Base-by-base conservation (phyloP, 225 moss, liverwort and hornwort species). In the Asterella californica region DNA sequence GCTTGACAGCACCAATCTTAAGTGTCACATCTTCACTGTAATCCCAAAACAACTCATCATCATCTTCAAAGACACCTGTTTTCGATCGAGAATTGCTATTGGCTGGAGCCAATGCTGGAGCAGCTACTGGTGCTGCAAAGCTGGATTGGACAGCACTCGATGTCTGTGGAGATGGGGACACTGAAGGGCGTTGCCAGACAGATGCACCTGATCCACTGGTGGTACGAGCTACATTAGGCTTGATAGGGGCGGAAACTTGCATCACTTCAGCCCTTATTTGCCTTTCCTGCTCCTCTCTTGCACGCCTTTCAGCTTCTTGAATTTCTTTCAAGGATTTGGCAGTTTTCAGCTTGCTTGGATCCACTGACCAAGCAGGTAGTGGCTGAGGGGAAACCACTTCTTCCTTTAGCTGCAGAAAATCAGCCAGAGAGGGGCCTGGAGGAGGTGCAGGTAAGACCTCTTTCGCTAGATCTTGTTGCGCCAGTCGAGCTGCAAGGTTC, bases 271-370 rank as follows among this genome's bases (percentile, higher is more conserved):
- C 74, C 78, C 90, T 90, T 36, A 88, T 79, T 74, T 92, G 95
- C 82, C 90, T 85, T 66, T 93, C 99, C 86, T 92, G 94, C 83
- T 94, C 96, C 84, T 97, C 96, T 46, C 91, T 91, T 79, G 89
- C 91, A 75, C 91, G 89, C 76, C 88, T 89, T 82, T 99, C 99
- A 65, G 88, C 87, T 87, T 99, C 95, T 77, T 99, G 99, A 73
- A 99, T 99, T 78, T 99, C 99, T 91, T 95, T 99, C 78, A 99
- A 74, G 79, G 92, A 91, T 72, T 93, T 95, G 10, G 90, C 90
- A 67, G 84, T 85, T 79, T 91, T 95, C 0, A 81, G 81, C 79
- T 91, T 89, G 74, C 52, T 90, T 15, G 86, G 86, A 77, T 92
- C 91, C 27, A 90, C 80, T 6, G 99, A 92, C 95, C 95, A 95